Base-by-base conservation (phyloP, 345 rosid species). In the Populus alba region DNA sequence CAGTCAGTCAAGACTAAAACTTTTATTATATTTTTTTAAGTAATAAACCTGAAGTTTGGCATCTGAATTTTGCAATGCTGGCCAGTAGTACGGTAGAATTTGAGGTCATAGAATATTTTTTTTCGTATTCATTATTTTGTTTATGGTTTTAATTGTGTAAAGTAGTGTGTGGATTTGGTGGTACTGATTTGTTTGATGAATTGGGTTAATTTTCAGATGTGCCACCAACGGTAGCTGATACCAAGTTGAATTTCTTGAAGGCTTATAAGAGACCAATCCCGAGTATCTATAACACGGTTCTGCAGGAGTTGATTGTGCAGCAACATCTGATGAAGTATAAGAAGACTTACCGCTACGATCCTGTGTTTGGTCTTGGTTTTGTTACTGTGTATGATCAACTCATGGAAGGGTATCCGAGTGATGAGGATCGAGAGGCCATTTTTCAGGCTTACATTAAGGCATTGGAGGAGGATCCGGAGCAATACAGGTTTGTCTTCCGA, bases 361-460 rank as follows among this genome's bases (percentile, higher is more conserved):
- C 97, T 1, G 91, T 96, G 45, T 96, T 96, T 71, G 98, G 98
- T 39, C 99, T 96, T 63, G 99, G 99, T 71, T 92, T 94, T 66
- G 99, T 96, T 68, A 96, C 99, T 39, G 94, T 96, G 6, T 96
- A 87, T 73, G 97, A 96, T 87, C 95, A 91, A 81, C 98, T 96
- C 87, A 96, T 96, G 98, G 98, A 96, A 79, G 99, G 99, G 23
- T 96, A 94, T 77, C 97, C 97, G 15, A 89, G 96, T 75, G 97
- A 93, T 62, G 90, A 92, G 83, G 99, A 96, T 53, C 91, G 95
- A 51, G 95, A 96, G 67, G 86, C 91, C 79, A 91, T 96, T 68
- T 96, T 96, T 75, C 86, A 88, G 86, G 97, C 98, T 8, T 96
- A 96, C 78, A 77, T 96, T 1, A 80, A 83, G 47, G 97, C 99